phyloP scores from a whole-genome alignment of 73 alveolate species.

The Stentor roeselii region DNA sequence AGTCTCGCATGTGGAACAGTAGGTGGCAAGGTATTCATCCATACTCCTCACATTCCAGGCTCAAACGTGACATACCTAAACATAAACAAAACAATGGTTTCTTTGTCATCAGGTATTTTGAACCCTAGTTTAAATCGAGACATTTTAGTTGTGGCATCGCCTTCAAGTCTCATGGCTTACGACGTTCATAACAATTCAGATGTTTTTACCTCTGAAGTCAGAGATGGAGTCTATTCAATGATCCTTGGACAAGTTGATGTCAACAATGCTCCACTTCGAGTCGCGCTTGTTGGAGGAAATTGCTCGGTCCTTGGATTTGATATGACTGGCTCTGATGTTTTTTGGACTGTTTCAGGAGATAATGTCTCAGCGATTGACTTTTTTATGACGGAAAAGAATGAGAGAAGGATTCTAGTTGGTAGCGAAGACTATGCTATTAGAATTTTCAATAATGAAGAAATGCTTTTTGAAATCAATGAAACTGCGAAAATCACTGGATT shows the following conservation, averaged over 20 bases:
- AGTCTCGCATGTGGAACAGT: conserved; percentile 79
- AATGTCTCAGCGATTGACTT: conserved; percentile 73
- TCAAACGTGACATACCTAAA: conserved; percentile 37
- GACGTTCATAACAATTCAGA: conserved; percentile 70
- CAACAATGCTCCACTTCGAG: conserved; percentile 53
- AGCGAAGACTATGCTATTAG: conserved; percentile 85
- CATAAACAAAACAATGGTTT: conserved; percentile 60
- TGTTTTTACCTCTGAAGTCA: conserved; percentile 76
- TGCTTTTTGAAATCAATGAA: conserved; percentile 78
- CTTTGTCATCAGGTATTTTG: conserved; percentile 49
- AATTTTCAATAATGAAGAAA: conserved; percentile 82
- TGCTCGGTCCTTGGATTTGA: conserved; percentile 82
- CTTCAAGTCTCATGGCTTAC: conserved; percentile 73
- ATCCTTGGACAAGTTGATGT: conserved; percentile 49
- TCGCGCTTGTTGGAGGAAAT: conserved; percentile 88
- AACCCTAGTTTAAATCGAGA: conserved; percentile 55
- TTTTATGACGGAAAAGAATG: conserved; percentile 71
- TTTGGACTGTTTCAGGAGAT: conserved; percentile 95
- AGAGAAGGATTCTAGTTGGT: conserved; percentile 74
- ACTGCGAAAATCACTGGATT: conserved; percentile 58
- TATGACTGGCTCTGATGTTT: conserved; percentile 74
- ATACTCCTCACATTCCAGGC: conserved; percentile 55
- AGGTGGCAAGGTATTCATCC: conserved; percentile 85
- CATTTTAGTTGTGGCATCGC: conserved; percentile 69
- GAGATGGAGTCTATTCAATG: conserved; percentile 82